Evolutionary conservation across 208 protist genomes (phyloP), one percentile per base, ranked within the genome.

Genomic region (Leishmania lainsoni): DNA sequence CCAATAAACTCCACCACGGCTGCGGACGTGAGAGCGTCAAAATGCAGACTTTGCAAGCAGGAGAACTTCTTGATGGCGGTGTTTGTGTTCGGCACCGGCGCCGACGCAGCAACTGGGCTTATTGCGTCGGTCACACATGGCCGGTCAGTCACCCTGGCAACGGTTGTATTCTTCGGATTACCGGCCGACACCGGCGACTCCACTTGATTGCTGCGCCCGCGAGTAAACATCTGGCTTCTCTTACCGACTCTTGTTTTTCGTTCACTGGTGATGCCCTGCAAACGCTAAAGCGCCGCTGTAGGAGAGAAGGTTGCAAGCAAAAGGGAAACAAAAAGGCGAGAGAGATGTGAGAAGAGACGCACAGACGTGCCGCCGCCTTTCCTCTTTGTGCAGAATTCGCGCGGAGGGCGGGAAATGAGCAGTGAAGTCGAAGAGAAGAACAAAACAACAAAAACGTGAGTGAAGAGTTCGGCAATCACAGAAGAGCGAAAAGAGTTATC

Each of bases 1-100:
- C 93, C 93, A 22, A 96, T 95, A 79, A 91, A 93, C 86, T 96
- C 93, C 9, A 94, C 93, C 61, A 94, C 87, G 5, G 86, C 93
- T 32, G 90, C 91, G 17, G 91, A 95, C 87, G 89, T 89, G 79
- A 92, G 85, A 32, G 86, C 85, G 51, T 84, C 88, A 45, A 96
- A 84, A 74, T 90, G 88, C 32, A 87, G 89, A n/a, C 81, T 69
- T 49, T 89, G 87, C 35, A 94, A 72, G 59, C 85, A 94, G n/a
- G 85, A 81, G 75, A 93, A 90, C 69, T 86, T 89, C 29, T 78
- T 80, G 51, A 88, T 87, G 63, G 49, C 73, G 39, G 87, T 87
- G 75, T 84, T 77, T 12, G 63, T 80, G 83, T 86, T 85, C 58
- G 85, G 63, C 35, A 79, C 17, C 1, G 76, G 75, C 17, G 81